phyloP scores from a whole-genome alignment of 805 yeast genomes.

The Myxozyma monticola region DNA sequence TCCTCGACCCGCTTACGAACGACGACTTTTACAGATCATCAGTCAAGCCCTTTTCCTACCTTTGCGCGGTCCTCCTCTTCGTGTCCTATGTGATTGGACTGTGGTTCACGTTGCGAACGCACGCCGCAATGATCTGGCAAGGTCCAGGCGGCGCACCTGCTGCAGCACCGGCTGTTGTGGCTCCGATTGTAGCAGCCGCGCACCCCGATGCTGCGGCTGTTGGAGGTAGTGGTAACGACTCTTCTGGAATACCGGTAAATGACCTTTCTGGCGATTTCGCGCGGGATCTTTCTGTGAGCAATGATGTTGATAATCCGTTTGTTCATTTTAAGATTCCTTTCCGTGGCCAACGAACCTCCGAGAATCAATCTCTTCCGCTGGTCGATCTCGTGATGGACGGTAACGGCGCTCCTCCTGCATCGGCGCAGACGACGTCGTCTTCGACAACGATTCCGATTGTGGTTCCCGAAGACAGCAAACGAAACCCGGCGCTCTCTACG shows the following conservation, averaged over 20 bases:
- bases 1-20: slow-evolving; percentile 67
- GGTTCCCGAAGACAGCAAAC: slow-evolving; percentile 3
- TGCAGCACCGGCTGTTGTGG: slow-evolving; percentile 15
- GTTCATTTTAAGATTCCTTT: slow-evolving; percentile 21
- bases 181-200: slow-evolving; percentile 2
- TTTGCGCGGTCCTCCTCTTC: slow-evolving; percentile 79
- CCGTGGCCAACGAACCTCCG: slow-evolving; percentile 6
- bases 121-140: slow-evolving; percentile 91
- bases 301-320: slow-evolving; percentile 4
- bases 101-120: slow-evolving; percentile 91
- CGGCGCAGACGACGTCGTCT: not conserved
- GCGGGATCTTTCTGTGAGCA: not conserved
- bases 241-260: slow-evolving; percentile 24
- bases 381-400: slow-evolving; percentile 9
- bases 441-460: not conserved
- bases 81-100: slow-evolving; percentile 85
- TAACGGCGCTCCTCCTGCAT: not conserved
- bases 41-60: slow-evolving; percentile 77
- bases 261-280: slow-evolving; percentile 12
- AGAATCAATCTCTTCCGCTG: slow-evolving; percentile 19
- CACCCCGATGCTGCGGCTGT: slow-evolving; percentile 1
- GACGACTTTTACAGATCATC: slow-evolving; percentile 68
- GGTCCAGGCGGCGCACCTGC: slow-evolving; percentile 16
- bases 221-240: slow-evolving; percentile 1
- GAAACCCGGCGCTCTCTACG: not conserved